Conservation (phyloP, 345 rosid genomes). For the Boechera divaricarpa region DNA sequence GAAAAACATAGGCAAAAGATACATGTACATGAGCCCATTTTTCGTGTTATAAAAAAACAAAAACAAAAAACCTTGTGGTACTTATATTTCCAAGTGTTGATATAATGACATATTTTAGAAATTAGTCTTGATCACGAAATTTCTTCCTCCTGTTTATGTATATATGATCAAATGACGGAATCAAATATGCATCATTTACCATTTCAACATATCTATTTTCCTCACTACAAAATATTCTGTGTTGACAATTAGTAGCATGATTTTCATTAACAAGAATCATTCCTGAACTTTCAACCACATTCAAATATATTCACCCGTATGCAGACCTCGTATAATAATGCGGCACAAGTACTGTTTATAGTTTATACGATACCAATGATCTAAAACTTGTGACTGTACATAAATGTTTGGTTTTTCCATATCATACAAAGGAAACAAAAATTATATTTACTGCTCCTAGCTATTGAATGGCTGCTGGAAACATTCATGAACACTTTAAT, state of each 20-base stretch:
- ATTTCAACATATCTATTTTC: background rate
- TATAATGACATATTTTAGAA: background rate
- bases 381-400: background rate
- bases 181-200: conserved; percentile 1
- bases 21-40: background rate
- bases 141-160: background rate
- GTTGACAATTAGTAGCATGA: background rate
- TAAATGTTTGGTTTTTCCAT: too few relatives aligned
- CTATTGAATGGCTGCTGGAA: too few relatives aligned
- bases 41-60: background rate
- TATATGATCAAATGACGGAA: background rate
- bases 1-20: background rate
- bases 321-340: background rate
- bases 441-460: too few relatives aligned
- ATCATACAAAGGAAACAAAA: too few relatives aligned
- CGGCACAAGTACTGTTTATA: background rate
- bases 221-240: background rate
- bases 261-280: background rate
- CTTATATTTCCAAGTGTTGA: background rate
- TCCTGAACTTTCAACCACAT: background rate
- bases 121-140: background rate
- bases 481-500: too few relatives aligned
- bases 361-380: background rate
- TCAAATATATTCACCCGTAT: background rate
- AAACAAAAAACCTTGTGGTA: background rate